Evolutionary conservation across 73 alveolate species (phyloP).

Genomic region (Symbiodinium natans): DNA sequence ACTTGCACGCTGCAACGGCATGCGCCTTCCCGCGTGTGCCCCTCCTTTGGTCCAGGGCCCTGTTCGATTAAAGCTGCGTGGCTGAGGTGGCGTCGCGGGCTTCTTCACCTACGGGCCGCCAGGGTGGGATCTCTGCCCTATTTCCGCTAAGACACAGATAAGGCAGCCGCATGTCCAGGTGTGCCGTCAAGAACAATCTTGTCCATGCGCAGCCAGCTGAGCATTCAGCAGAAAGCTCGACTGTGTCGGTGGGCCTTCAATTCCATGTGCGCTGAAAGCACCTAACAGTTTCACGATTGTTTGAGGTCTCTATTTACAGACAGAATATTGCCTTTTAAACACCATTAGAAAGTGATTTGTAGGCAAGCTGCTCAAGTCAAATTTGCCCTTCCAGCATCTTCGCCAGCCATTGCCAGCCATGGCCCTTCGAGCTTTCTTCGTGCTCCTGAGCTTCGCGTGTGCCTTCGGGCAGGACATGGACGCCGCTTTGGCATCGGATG

Average conservation of each 20-base stretch:
- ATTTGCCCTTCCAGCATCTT: too few species aligned
- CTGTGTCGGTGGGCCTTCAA: neutral
- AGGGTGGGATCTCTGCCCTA: neutral
- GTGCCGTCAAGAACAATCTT: conserved; percentile 82
- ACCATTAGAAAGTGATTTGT: too few species aligned
- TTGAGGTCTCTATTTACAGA: too few species aligned
- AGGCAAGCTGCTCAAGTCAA: too few species aligned
- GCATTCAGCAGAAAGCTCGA: neutral
- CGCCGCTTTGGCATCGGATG: conserved; percentile 34
- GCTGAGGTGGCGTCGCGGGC: conserved; percentile 90
- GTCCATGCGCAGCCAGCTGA: neutral
- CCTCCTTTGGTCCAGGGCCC: too few species aligned
- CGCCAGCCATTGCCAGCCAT: neutral
- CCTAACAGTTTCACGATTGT: too few species aligned
- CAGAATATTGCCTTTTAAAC: too few species aligned
- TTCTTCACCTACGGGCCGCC: conserved; percentile 92
- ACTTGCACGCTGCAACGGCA: too few species aligned
- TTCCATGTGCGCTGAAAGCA: neutral
- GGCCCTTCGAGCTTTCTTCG: neutral
- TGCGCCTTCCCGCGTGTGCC: too few species aligned
- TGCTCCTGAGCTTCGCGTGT: neutral
- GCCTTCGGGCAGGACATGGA: conserved; percentile 10
- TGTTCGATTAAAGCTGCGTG: too few species aligned
- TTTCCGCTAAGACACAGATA: neutral
- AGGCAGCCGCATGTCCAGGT: neutral